A percentile compares a stretch with the other conserved stretches of the same genome.
Evolutionary conservation across 305 asterid genomes (phyloP).

Genomic region (Fraxinus velutina): DNA sequence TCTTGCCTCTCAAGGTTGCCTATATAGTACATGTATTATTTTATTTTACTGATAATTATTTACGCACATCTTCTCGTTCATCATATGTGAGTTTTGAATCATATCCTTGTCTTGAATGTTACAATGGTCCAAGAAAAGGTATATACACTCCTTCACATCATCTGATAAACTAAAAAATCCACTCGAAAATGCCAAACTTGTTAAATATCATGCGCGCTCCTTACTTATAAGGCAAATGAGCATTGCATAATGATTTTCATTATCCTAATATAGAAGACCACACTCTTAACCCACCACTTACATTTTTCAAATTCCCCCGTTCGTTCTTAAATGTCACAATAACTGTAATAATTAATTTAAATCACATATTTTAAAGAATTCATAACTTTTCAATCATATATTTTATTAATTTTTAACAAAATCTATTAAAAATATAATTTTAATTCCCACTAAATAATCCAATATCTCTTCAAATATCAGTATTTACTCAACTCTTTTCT

Average conservation of each 20-base stretch:
- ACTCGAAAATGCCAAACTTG: not conserved
- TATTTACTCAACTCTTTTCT: not conserved
- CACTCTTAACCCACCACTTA: not conserved
- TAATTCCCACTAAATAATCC: not conserved
- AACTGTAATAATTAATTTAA: not conserved
- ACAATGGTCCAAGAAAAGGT: not conserved
- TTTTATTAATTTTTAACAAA: too few species aligned
- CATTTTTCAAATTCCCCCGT: not conserved
- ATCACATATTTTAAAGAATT: too few species aligned
- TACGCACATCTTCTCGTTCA: not conserved
- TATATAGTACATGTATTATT: not conserved
- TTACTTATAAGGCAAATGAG: not conserved
- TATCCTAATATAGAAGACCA: not conserved
- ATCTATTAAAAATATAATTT: too few species aligned
- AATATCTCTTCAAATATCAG: not conserved
- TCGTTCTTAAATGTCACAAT: not conserved
- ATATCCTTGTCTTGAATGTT: not conserved
- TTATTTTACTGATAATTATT: not conserved
- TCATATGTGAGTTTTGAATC: not conserved
- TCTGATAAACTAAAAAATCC: not conserved
- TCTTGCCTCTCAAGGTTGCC: not conserved
- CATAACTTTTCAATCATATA: not conserved
- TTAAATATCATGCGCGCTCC: not conserved
- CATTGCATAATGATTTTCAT: not conserved
- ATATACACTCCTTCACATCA: not conserved